Percentiles rank a stretch among this genome's conserved stretches.
These are phyloP conservation scores for Conringia planisiliqua DNA, from an alignment of 345 rosid species.

Conservation along the genomic window DNA sequence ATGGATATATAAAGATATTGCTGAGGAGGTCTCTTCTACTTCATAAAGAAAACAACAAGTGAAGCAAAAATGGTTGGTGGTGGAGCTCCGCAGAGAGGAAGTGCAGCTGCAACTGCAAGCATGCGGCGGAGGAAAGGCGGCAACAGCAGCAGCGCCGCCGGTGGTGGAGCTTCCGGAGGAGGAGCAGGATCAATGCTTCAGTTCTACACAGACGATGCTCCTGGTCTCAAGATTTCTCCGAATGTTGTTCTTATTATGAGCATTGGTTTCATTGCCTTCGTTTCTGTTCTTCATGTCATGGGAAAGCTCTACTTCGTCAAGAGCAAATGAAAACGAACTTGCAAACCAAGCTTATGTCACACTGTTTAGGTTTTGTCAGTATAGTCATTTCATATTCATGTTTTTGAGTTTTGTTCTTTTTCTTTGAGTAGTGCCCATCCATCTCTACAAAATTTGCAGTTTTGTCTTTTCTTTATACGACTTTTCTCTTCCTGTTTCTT, in stretches of 20 bases:
- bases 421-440: not conserved
- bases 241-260: conserved; percentile 88
- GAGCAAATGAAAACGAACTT: conserved; percentile 5
- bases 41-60: conserved; percentile 5
- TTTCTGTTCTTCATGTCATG: conserved; percentile 76
- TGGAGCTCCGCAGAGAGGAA: conserved; percentile 87
- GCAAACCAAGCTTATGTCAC: not conserved
- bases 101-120: conserved; percentile 83
- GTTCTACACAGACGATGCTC: conserved; percentile 84
- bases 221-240: conserved; percentile 84
- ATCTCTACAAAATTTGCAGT: not conserved
- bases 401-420: conserved; percentile 7
- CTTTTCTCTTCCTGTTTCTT: not conserved
- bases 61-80: conserved; percentile 38
- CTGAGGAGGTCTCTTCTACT: not conserved
- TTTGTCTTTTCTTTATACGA: not conserved
- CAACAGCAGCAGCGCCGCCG: conserved; percentile 42
- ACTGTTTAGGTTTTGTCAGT: not conserved
- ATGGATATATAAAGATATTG: too few species aligned
- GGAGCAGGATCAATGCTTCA: conserved; percentile 85
- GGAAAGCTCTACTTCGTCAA: conserved; percentile 77
- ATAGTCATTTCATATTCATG: conserved; percentile 3
- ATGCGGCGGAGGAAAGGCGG: conserved; percentile 71
- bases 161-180: conserved; percentile 50
- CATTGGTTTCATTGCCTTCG: conserved; percentile 95